Evolutionary conservation across 2,329 filamentous ascomycete genomes (phyloP), one percentile per base, ranked within the genome.

Genomic region (Fusarium armeniacum): DNA sequence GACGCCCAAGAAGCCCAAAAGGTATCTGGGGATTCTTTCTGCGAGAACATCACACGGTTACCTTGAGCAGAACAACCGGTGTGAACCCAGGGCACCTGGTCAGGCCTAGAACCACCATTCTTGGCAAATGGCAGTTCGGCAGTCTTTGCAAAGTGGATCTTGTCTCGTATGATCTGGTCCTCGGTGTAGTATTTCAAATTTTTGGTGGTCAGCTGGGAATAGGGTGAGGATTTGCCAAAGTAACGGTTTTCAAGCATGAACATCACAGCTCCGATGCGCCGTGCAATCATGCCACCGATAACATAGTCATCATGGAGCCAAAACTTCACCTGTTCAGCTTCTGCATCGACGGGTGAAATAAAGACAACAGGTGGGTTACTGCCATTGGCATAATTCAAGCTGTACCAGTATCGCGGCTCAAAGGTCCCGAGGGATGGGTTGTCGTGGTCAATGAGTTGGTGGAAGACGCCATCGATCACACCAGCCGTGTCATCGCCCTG

Each of bases 371-470:
- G 52, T 4, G 57, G 41, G 5, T 15, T 40, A 22, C 26, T 58
- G 6, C 57, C 41, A 15, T 60, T 60, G 15, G 53, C 41, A 26
- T 60, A 60, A 12, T 43, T 47, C 3, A 60, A 33, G n/a, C 57
- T 58, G 9, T 58, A 60, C 57, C 53, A 60, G 41, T 58, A 60
- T 11, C 57, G 40, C 3, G 58, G 57, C 33, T 58, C 44, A 18
- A 60, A 60, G 1, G 57, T 58, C 2, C 57, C 57, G 5, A 36
- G 11, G 4, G 57, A 60, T 22, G 53, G 52, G 5, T 58, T 45
- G 13, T 40, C 40, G 22, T 60, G 57, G 7, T 60, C 41, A 13
- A 60, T 49, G 13, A 49, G 22, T 35, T 60, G 53, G 28, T 60
- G 41, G 15, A 60, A 60, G 12, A 44, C 20, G 6, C 53, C 41